Base-by-base conservation (phyloP, 2,329 filamentous ascomycete genomes). In the Dryadomyces quercivorus region DNA sequence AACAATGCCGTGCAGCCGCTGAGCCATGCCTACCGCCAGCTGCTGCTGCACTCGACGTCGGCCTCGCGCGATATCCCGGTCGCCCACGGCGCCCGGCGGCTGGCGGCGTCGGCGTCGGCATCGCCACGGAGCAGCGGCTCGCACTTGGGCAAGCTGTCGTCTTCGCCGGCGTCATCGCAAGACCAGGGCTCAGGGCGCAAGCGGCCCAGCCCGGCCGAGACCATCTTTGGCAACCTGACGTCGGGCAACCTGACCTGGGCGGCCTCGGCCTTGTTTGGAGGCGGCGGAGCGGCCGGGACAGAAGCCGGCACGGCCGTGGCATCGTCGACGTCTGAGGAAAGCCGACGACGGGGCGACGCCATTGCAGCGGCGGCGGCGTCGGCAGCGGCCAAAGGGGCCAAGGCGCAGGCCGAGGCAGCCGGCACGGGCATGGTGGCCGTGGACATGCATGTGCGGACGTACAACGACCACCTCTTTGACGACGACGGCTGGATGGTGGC, bases 391-490 rank as follows among this genome's bases (percentile, higher is more conserved):
- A 56, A 46, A 9, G 51, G 52, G 2, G 38, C 45, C 2, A 47
- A 22, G 34, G 50, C 50, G 3, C 53, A 52, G 21, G 51, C 43
- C 2, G 53, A 55, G 34, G 48, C 46, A 5, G 46, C 40, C 5
- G 47, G 48, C 8, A 31, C 68, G 13, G 63, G 73, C 9, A 64
- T 77, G 57, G 70, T 80, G 2, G 76, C 77, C 5, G 70, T 76
- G 16, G 73, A 70, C 21, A 75, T 81, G 5, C 70, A 72, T 1
- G 70, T 84, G 7, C 70, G 72, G 7, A 72, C 84, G 59, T 76
- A 79, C 61, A 81, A 86, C 58, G 80, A 82, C 58, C 74, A 75
- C n/a, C 72, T 77, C 20, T 86, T 86, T 60, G 83, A 86, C 59
- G 82, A 85, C 52, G 82, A 86, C 61, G 82, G 81, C 13, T 84